Evolutionary conservation across 805 yeast genomes (phyloP).

Genomic region (Torulaspora quercuum): DNA sequence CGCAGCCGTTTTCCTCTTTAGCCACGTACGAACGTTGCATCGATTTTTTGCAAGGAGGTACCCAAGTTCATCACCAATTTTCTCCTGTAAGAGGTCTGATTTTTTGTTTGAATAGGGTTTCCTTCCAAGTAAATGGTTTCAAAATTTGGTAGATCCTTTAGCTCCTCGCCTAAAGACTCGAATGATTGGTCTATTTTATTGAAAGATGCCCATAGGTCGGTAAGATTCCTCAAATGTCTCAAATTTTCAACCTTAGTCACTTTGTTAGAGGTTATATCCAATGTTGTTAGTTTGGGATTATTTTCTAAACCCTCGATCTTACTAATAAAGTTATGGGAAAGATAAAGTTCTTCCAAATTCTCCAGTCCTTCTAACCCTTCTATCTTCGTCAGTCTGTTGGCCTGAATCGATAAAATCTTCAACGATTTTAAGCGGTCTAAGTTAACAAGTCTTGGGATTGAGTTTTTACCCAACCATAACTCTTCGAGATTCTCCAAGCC

Average conservation of each 20-base stretch:
- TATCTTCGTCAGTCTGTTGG: slow-evolving; percentile 71
- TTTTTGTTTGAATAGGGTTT: slow-evolving; percentile 74
- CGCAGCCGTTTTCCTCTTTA: too few species aligned
- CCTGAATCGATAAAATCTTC: slow-evolving; percentile 79
- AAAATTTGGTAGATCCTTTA: slow-evolving; percentile 57
- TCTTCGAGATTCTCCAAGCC: slow-evolving; percentile 58
- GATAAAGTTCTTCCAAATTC: slow-evolving; percentile 78
- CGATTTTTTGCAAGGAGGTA: slow-evolving; percentile 73
- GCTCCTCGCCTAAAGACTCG: slow-evolving; percentile 62
- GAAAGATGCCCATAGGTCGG: slow-evolving; percentile 92
- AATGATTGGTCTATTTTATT: slow-evolving; percentile 63
- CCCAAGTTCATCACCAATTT: slow-evolving; percentile 66
- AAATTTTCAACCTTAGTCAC: slow-evolving; percentile 61
- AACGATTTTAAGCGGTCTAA: slow-evolving; percentile 57
- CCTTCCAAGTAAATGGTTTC: slow-evolving; percentile 94
- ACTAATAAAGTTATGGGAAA: slow-evolving; percentile 77
- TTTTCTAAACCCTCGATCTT: slow-evolving; percentile 76
- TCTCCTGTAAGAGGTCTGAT: slow-evolving; percentile 80
- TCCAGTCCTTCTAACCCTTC: slow-evolving; percentile 75
- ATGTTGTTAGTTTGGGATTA: slow-evolving; percentile 58
- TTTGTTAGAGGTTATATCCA: slow-evolving; percentile 79
- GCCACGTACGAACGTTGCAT: slow-evolving; percentile 69
- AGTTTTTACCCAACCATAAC: slow-evolving; percentile 91
- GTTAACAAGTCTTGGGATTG: slow-evolving; percentile 61
- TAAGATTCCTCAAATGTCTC: slow-evolving; percentile 61